Conservation (phyloP, 352 stramenopile species). For the Globisporangium spinosum region DNA sequence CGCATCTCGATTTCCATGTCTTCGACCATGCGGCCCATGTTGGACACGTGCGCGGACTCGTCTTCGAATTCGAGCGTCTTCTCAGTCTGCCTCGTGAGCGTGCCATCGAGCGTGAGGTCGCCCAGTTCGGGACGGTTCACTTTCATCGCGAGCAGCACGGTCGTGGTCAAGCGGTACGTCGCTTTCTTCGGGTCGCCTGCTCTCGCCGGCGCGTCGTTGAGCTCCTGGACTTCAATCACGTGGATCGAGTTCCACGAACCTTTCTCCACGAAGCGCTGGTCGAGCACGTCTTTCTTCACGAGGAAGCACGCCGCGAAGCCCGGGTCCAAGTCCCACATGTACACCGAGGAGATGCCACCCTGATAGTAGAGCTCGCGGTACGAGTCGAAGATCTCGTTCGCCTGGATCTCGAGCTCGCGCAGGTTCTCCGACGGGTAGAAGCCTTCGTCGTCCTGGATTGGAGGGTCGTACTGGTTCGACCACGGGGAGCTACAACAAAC, state of each 20-base stretch:
- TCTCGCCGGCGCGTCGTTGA: slow-evolving; percentile 16
- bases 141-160: slow-evolving; percentile 90
- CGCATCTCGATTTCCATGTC: slow-evolving; percentile 95
- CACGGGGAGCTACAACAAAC: slow-evolving; percentile 66
- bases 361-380: slow-evolving; percentile 97
- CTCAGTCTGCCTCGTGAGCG: slow-evolving; percentile 81
- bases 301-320: slow-evolving; percentile 93
- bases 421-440: slow-evolving; percentile 89
- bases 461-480: slow-evolving; percentile 91
- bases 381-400: slow-evolving; percentile 96
- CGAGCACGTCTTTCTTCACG: slow-evolving; percentile 90
- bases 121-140: slow-evolving; percentile 79
- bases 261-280: slow-evolving; percentile 78
- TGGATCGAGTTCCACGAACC: slow-evolving; percentile 94
- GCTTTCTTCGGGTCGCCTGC: slow-evolving; percentile 46
- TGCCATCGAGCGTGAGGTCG: slow-evolving; percentile 87
- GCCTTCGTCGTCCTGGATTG: slow-evolving; percentile 74
- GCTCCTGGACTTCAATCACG: slow-evolving; percentile 90
- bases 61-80: slow-evolving; percentile 71
- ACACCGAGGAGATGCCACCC: slow-evolving; percentile 90
- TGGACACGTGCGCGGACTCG: slow-evolving; percentile 87
- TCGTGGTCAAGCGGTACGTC: slow-evolving; percentile 92
- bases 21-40: slow-evolving; percentile 95
- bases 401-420: slow-evolving; percentile 88
- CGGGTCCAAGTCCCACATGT: slow-evolving; percentile 94